Conservation (phyloP, 83 land plant species). For the Picea abies region DNA sequence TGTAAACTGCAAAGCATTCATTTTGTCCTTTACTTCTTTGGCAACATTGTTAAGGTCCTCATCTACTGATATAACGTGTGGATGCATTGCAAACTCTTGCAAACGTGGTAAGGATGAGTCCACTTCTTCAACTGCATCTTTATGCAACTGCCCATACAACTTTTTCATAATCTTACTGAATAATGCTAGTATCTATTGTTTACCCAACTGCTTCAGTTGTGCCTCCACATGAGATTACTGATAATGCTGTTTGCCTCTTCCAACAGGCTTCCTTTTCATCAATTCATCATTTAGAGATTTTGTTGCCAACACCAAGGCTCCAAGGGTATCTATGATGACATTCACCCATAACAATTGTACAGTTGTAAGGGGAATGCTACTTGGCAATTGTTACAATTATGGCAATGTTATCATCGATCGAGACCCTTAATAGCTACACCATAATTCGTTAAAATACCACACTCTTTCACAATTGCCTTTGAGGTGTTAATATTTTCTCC, state of each 20-base stretch:
- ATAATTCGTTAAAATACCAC: slow-evolving; percentile 87
- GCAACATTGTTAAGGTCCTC: no score
- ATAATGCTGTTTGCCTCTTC: no score
- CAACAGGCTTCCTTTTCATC: no score
- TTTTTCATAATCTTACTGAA: slow-evolving; percentile 37
- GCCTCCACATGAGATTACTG: slow-evolving; percentile 58
- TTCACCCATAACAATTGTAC: slow-evolving; percentile 92
- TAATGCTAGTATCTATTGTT: slow-evolving; percentile 63
- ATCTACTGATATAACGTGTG: no score
- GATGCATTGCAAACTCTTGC: slow-evolving; percentile 46
- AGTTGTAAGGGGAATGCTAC: no score
- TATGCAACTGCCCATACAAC: slow-evolving; percentile 63
- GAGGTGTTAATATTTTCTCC: slow-evolving; percentile 89
- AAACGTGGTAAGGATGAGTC: slow-evolving; percentile 70
- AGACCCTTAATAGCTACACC: slow-evolving; percentile 88
- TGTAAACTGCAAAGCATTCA: slow-evolving; percentile 20
- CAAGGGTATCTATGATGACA: slow-evolving; percentile 91
- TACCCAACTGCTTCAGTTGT: slow-evolving; percentile 53
- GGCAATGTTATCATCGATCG: slow-evolving; percentile 1
- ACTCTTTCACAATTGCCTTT: slow-evolving; percentile 87
- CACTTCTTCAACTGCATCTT: slow-evolving; percentile 54
- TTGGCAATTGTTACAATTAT: slow-evolving; percentile 3
- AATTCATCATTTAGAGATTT: slow-evolving; percentile 55
- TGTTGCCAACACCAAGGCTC: slow-evolving; percentile 87
- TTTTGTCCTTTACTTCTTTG: slow-evolving; percentile 15